Percentiles rank a stretch among this genome's conserved stretches.
phyloP scores from a whole-genome alignment of 1,139 yeast genomes.

The Sugiyamaella pinicola region DNA sequence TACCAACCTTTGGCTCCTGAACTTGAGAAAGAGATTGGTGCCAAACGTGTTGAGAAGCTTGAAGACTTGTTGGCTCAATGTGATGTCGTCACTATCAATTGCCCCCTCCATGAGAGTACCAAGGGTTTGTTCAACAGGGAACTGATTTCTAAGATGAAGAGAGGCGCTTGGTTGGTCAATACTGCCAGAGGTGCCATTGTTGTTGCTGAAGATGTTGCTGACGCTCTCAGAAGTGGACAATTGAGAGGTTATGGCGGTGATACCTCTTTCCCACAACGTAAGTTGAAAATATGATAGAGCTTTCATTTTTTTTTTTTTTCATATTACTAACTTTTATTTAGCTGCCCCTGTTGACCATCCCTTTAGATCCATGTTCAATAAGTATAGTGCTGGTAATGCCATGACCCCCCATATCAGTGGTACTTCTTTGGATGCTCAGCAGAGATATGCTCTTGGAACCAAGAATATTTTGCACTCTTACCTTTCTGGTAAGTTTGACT shows the following conservation, averaged over 20 bases:
- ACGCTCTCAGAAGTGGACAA: constrained; percentile 66
- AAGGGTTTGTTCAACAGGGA: constrained; percentile 68
- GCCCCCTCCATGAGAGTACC: constrained; percentile 73
- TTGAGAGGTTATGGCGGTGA: constrained; percentile 81
- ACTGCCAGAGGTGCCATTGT: constrained; percentile 84
- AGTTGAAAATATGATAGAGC: not conserved
- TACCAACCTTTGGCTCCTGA: constrained; percentile 66
- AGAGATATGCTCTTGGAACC: constrained; percentile 69
- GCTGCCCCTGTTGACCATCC: constrained; percentile 73
- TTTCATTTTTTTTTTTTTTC: not conserved
- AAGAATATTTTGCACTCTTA: constrained; percentile 63
- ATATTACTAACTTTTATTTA: constrained; percentile 4
- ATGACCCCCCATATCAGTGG: constrained; percentile 85
- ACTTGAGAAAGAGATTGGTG: constrained; percentile 57
- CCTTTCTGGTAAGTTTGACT: constrained; percentile 62
- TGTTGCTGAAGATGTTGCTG: constrained; percentile 72
- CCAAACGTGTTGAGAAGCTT: constrained; percentile 61
- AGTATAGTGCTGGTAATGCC: constrained; percentile 73
- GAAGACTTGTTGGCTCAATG: constrained; percentile 68
- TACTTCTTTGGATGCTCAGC: constrained; percentile 76
- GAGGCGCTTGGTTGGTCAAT: constrained; percentile 74
- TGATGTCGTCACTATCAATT: constrained; percentile 74
- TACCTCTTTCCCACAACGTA: constrained; percentile 73
- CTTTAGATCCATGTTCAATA: constrained; percentile 68
- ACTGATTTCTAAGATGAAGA: constrained; percentile 68